Conservation (phyloP, 2,329 filamentous ascomycete genomes). For the Aspergillus eucalypticola region DNA sequence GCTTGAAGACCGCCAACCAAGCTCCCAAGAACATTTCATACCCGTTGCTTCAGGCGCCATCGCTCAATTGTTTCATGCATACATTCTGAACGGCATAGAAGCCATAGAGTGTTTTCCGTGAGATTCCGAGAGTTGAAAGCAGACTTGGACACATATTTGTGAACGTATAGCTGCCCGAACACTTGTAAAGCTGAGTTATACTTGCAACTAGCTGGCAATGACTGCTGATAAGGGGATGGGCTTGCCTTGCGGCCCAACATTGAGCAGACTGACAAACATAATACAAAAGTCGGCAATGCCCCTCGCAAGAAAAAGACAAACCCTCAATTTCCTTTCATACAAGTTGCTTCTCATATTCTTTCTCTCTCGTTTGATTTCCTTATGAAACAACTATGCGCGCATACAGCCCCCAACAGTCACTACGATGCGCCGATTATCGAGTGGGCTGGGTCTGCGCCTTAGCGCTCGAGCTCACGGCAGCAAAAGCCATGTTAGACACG, state of each 20-base stretch:
- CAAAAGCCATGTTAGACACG: conserved; percentile 32
- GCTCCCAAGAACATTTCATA: no score
- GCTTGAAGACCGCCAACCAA: no score
- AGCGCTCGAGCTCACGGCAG: conserved; percentile 30
- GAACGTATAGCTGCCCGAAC: background rate
- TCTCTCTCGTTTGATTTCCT: background rate
- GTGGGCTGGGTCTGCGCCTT: conserved; percentile 38
- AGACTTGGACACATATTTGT: background rate
- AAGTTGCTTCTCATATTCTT: no score
- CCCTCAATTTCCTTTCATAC: background rate
- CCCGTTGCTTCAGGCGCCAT: background rate
- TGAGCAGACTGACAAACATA: background rate
- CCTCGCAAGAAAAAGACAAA: background rate
- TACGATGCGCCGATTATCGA: conserved; percentile 23
- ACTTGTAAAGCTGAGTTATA: background rate
- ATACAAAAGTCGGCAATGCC: background rate
- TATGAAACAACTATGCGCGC: background rate
- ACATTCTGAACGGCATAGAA: background rate
- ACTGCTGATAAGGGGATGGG: background rate
- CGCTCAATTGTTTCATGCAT: background rate
- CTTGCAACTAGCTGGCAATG: background rate
- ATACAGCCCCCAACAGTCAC: background rate
- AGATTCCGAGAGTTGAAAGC: background rate
- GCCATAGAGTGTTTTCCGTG: background rate
- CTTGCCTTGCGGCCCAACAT: background rate